These are phyloP conservation scores for Brettanomyces custersianus DNA, from an alignment of 805 yeast genomes.

Conservation along the genomic window DNA sequence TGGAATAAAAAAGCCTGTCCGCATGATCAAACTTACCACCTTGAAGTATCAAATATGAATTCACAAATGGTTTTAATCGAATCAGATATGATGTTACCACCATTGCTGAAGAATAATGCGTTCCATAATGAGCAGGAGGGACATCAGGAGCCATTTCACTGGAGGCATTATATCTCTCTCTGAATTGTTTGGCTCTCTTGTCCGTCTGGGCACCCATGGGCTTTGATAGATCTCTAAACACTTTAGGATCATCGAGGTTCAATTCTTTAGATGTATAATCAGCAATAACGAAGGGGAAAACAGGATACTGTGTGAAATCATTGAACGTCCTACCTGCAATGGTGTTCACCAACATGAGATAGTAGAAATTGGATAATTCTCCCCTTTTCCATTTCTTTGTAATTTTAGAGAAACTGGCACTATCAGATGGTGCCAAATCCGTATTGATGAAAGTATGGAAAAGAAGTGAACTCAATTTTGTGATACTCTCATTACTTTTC, in stretches of 20 bases:
- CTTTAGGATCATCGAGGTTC: slow-evolving; percentile 52
- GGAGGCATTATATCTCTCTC: slow-evolving; percentile 66
- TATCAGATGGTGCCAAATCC: slow-evolving; percentile 7
- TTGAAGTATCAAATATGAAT: slow-evolving; percentile 67
- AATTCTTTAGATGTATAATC: slow-evolving; percentile 66
- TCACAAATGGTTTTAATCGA: slow-evolving; percentile 71
- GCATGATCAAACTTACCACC: slow-evolving; percentile 89
- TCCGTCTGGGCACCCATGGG: slow-evolving; percentile 87
- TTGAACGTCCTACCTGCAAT: slow-evolving; percentile 85
- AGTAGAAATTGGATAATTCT: slow-evolving; percentile 74
- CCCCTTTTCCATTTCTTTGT: slow-evolving; percentile 72
- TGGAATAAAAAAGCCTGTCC: slow-evolving; percentile 67
- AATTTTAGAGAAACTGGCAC: slow-evolving; percentile 29
- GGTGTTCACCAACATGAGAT: slow-evolving; percentile 70
- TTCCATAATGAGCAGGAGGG: slow-evolving; percentile 86
- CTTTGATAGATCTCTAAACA: slow-evolving; percentile 68
- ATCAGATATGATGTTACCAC: slow-evolving; percentile 77
- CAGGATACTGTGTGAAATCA: slow-evolving; percentile 84
- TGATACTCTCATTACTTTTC: background rate
- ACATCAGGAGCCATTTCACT: slow-evolving; percentile 41
- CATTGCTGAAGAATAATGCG: slow-evolving; percentile 92
- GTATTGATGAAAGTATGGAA: slow-evolving; percentile 7
- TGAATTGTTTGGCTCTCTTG: slow-evolving; percentile 51
- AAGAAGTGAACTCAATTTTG: slow-evolving; percentile 2
- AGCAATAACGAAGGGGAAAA: slow-evolving; percentile 86